These are phyloP conservation scores for Bocquillonia castaneifolia DNA, from an alignment of 441 rosid genomes.

Conservation along the genomic window DNA sequence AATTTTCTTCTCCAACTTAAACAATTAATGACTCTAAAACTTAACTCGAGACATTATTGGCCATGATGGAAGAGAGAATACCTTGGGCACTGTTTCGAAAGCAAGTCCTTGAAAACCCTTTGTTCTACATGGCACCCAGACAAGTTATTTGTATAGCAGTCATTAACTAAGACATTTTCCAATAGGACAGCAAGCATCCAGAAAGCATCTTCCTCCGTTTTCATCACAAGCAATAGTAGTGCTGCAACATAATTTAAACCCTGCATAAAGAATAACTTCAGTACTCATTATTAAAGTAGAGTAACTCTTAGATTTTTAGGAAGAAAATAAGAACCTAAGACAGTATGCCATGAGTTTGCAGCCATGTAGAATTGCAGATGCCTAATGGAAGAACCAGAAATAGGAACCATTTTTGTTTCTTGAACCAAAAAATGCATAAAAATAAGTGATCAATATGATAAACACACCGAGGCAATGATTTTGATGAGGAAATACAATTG, in stretches of 20 bases:
- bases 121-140: conserved; percentile 98
- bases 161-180: conserved; percentile 89
- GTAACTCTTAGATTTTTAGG: neutral
- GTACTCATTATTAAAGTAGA: neutral
- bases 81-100: conserved; percentile 80
- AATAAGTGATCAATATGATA: neutral
- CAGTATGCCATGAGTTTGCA: neutral
- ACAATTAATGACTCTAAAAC: conserved; percentile 7
- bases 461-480: neutral
- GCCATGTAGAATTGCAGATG: neutral
- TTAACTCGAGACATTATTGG: neutral
- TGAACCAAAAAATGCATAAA: neutral
- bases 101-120: conserved; percentile 90
- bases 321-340: neutral
- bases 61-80: conserved; percentile 19
- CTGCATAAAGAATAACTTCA: conserved; percentile 35
- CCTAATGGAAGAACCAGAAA: neutral
- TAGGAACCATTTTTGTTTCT: neutral
- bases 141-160: conserved; percentile 86
- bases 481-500: neutral
- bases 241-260: conserved; percentile 97
- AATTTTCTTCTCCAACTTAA: conserved; percentile 20
- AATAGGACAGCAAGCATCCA: conserved; percentile 97
- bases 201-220: conserved; percentile 97
- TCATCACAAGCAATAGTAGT: conserved; percentile 88